A percentile compares a stretch with the other conserved stretches of the same genome.
These are phyloP conservation scores for Forsythia suspensa DNA, from an alignment of 257 asterid genomes.

Conservation along the genomic window DNA sequence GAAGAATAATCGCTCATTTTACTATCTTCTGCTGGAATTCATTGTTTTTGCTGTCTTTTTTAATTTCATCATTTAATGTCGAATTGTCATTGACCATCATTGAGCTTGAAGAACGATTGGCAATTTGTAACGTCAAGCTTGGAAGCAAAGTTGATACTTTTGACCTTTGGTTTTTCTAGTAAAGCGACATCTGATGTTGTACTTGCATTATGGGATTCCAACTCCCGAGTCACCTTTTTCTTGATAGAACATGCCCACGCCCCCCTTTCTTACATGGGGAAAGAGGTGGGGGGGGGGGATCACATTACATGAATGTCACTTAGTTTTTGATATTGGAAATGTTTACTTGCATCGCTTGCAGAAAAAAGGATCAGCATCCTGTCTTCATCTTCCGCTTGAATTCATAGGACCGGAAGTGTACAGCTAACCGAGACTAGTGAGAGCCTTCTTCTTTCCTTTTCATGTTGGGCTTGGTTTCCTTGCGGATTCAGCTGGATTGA, in stretches of 20 bases:
- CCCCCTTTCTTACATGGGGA: neutral
- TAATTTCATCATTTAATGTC: too few species aligned
- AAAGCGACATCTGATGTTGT: too few species aligned
- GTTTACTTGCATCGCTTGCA: conserved; percentile 34
- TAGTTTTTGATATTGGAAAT: neutral
- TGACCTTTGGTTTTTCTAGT: too few species aligned
- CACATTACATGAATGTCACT: neutral
- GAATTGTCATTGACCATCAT: too few species aligned
- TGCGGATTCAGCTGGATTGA: conserved; percentile 31
- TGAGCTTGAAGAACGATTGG: too few species aligned
- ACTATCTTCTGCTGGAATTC: neutral
- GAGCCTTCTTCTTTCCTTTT: conserved; percentile 26
- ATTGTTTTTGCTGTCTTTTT: neutral
- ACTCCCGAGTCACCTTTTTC: neutral
- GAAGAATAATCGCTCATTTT: neutral
- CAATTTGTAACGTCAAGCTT: too few species aligned
- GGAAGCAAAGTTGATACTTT: too few species aligned
- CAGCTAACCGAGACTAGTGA: conserved; percentile 67
- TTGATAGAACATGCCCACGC: neutral
- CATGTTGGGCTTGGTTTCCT: conserved; percentile 29
- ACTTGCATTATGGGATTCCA: neutral
- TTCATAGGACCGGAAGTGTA: conserved; percentile 43
- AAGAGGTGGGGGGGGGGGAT: neutral
- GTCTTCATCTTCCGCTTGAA: conserved; percentile 45
- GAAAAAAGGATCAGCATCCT: conserved; percentile 73